A percentile compares a stretch with the other conserved stretches of the same genome.
phyloP scores from a whole-genome alignment of 2,329 filamentous ascomycete species.

The Fusarium marasasianum region DNA sequence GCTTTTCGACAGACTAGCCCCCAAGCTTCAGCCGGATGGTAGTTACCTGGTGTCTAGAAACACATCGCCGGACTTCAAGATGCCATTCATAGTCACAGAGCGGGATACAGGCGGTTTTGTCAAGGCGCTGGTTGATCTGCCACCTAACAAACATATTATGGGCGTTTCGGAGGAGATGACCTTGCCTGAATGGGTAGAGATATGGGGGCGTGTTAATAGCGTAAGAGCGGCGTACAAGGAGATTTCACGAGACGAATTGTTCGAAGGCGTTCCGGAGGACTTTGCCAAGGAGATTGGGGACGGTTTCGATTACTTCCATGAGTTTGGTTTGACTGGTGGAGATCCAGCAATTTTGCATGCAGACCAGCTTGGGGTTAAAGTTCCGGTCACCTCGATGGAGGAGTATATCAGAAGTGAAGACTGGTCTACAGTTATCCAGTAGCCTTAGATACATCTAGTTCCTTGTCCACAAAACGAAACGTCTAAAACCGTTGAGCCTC shows the following conservation, averaged over 20 bases:
- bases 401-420: neutral
- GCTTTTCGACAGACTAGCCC: neutral
- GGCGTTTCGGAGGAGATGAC: neutral
- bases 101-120: neutral
- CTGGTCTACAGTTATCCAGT: neutral
- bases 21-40: neutral
- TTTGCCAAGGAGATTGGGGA: neutral
- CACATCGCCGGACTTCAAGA: neutral
- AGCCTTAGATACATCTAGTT: fast-evolving
- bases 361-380: neutral
- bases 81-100: neutral
- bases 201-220: neutral
- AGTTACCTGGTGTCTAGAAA: neutral
- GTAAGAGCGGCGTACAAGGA: neutral
- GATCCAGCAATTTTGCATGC: neutral
- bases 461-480: fast-evolving
- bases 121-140: neutral
- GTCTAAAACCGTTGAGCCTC: neutral
- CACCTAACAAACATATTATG: neutral
- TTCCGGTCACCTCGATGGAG: neutral
- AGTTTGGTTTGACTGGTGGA: neutral
- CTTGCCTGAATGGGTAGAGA: neutral
- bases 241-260: neutral
- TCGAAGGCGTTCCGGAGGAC: neutral
- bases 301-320: neutral